phyloP scores from a whole-genome alignment of 176 grass and related monocot species.

The Triticum dicoccoides region DNA sequence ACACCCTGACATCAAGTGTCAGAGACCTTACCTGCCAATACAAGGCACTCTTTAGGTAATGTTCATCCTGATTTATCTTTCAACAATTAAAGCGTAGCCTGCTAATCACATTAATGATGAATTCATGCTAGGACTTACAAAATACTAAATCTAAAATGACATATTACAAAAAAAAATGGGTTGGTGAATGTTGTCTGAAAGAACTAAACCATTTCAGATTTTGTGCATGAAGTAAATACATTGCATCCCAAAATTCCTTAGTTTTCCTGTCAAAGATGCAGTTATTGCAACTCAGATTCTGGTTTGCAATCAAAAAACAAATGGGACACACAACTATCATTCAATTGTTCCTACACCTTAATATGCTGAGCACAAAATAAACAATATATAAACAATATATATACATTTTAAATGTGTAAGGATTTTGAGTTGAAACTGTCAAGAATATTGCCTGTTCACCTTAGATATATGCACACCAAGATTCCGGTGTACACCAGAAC shows the following conservation, averaged over 20 bases:
- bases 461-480: conserved; percentile 99
- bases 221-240: neutral
- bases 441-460: conserved; percentile 40
- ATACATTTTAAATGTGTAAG: neutral
- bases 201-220: neutral
- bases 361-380: neutral
- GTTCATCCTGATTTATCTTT: neutral
- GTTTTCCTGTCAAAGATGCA: neutral
- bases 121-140: neutral
- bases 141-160: neutral
- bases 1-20: conserved; percentile 97
- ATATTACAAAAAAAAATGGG: neutral
- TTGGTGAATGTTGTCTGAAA: neutral
- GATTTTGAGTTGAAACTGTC: conserved; percentile 15
- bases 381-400: conserved; percentile 9
- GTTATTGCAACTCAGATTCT: neutral
- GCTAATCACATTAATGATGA: neutral
- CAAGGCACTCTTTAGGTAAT: conserved; percentile 26
- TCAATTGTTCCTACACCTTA: neutral
- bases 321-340: neutral
- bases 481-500: conserved; percentile 97
- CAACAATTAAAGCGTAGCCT: conserved; percentile 12
- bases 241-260: neutral
- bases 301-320: conserved; percentile 9
- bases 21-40: conserved; percentile 88